These are phyloP conservation scores for Candida ponderosae DNA, from an alignment of 805 yeast genomes.

Conservation along the genomic window DNA sequence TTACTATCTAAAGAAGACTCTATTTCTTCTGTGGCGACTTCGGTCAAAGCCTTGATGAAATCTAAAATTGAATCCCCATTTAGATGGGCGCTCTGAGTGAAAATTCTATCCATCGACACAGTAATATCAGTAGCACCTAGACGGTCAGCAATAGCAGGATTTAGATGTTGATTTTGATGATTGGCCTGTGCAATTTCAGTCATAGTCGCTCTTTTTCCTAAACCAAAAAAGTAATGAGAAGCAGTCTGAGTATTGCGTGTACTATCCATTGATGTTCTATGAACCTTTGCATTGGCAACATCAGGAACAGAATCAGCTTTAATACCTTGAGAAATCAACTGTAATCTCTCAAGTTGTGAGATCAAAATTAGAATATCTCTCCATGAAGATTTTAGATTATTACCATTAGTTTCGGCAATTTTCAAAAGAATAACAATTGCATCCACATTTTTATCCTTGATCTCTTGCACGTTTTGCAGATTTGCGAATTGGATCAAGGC, in stretches of 20 bases:
- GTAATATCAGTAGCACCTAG: constrained; percentile 62
- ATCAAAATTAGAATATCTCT: constrained; percentile 70
- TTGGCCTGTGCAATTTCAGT: constrained; percentile 64
- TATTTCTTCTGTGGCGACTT: constrained; percentile 85
- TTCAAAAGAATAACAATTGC: constrained; percentile 72
- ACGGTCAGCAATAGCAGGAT: constrained; percentile 46
- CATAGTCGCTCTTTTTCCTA: constrained; percentile 47
- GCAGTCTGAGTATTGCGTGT: constrained; percentile 29
- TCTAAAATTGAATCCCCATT: constrained; percentile 79
- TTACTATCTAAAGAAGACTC: constrained; percentile 75
- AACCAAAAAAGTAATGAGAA: constrained; percentile 47
- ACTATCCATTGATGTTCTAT: constrained; percentile 45
- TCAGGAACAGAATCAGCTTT: constrained; percentile 83
- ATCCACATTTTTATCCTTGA: constrained; percentile 70
- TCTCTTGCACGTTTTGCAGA: constrained; percentile 68
- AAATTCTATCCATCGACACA: constrained; percentile 80
- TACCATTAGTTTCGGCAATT: constrained; percentile 75
- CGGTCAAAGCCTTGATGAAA: constrained; percentile 81
- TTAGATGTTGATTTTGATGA: constrained; percentile 62
- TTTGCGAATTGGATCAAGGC: constrained; percentile 85
- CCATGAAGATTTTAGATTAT: constrained; percentile 72
- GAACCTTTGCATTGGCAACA: constrained; percentile 59
- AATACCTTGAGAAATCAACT: constrained; percentile 79
- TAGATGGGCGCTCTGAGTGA: constrained; percentile 71
- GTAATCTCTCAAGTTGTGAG: constrained; percentile 88